These are phyloP conservation scores for Clitopilus passeckerianus DNA, from an alignment of 768 basidiomycete species.

Conservation along the genomic window DNA sequence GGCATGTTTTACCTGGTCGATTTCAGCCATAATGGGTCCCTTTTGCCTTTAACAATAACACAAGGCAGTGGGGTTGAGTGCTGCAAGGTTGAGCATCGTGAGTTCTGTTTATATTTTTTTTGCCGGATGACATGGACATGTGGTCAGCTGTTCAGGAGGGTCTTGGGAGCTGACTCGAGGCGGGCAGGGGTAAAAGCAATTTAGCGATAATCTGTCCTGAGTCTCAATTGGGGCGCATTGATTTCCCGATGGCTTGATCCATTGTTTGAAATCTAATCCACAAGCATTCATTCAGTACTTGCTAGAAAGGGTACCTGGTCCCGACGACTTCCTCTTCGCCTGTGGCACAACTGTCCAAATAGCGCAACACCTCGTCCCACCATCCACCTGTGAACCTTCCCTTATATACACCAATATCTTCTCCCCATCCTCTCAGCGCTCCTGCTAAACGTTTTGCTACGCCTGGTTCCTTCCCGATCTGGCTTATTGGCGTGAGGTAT, in stretches of 20 bases:
- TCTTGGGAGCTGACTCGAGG: background rate
- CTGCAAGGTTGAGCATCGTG: background rate
- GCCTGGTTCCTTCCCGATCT: slow-evolving; percentile 48
- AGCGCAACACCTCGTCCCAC: slow-evolving; percentile 27
- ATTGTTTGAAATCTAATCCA: no score
- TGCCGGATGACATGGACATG: background rate
- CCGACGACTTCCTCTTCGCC: slow-evolving; percentile 4
- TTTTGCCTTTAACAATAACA: no score
- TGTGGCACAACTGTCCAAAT: slow-evolving; percentile 26
- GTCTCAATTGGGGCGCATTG: background rate
- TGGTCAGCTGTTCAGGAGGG: background rate
- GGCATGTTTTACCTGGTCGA: no score
- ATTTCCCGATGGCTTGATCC: no score
- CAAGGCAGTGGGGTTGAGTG: no score
- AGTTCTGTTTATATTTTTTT: background rate
- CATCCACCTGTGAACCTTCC: slow-evolving; percentile 26
- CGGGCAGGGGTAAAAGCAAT: background rate
- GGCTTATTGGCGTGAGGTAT: slow-evolving; percentile 51
- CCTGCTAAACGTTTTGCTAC: slow-evolving; percentile 59
- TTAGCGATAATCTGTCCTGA: background rate
- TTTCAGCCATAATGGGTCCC: no score
- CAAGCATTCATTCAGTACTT: no score
- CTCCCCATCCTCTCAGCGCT: slow-evolving; percentile 62
- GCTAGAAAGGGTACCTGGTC: slow-evolving; percentile 14
- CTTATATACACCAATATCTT: slow-evolving; percentile 52